Evolutionary conservation across 768 basidiomycete species (phyloP), one percentile per base, ranked within the genome.

Genomic region (Podaxis sp.): DNA sequence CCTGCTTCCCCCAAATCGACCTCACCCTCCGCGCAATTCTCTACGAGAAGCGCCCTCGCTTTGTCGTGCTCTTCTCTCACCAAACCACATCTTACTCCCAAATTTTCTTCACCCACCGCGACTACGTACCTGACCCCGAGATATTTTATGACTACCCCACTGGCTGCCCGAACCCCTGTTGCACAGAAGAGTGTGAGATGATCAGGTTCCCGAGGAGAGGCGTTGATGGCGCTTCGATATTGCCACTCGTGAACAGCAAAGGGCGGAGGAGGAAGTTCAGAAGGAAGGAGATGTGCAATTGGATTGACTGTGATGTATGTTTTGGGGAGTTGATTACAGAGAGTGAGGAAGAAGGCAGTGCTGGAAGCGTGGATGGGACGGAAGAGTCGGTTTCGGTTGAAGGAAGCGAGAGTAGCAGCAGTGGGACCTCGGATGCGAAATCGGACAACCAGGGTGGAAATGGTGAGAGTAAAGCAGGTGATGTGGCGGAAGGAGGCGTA

Each of bases 1-100:
- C 90, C 0, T 91, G 90, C 72, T 90, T 91, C 72, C 90, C 90
- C 4, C 90, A 91, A 73, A 88, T 91, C 74, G 90, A 91, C 74
- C 82, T 91, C 63, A 85, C 86, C 38, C 79, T 91, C 57, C 88
- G 90, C 41, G 89, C 89, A 12, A 86, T 91, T 67, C 79, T 91
- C 3, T 81, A 86, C 75, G 89, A 91, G 73, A 90, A 90, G 69
- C 82, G 80, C 55, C 90, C 90, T 4, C 89, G 86, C 40, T 91
- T 91, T 72, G 77, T 91, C 67, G 81, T 91, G 51, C 80, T 91
- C 65, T 91, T 91, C 73, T 91, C 89, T 27, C 88, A 89, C 69
- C 89, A 91, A 70, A 87, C 88, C 29, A 88, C 88, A 9, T 91
- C 90, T 15, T 91, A 90, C 66, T 91, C 90, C 37, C 89, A 90